A percentile compares a stretch with the other conserved stretches of the same genome.
Evolutionary conservation across 805 yeast genomes (phyloP).

Genomic region (Komagataella kurtzmanii): DNA sequence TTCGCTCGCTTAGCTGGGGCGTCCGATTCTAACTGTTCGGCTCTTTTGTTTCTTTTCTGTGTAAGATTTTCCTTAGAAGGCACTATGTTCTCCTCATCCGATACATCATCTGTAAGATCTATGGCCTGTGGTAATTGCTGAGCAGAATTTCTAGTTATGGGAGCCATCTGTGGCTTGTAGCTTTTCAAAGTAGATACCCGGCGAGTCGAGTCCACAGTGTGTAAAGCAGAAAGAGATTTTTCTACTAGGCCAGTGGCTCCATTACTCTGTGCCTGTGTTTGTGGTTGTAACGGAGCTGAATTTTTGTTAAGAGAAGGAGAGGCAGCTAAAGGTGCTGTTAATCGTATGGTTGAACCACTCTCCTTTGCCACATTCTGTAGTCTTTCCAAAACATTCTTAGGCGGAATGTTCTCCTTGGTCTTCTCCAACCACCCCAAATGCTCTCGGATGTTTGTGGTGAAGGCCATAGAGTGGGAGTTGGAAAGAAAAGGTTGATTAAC

Average conservation of each 20-base stretch:
- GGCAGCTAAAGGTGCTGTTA: neutral
- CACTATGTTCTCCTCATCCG: neutral
- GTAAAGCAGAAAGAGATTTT: neutral
- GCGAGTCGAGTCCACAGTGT: neutral
- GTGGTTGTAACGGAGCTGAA: neutral
- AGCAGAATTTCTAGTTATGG: neutral
- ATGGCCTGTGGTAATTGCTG: neutral
- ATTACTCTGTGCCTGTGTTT: neutral
- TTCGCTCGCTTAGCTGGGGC: neutral
- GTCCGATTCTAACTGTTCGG: neutral
- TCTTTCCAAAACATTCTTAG: neutral
- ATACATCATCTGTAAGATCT: neutral
- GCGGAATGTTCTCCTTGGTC: neutral
- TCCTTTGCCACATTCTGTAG: neutral
- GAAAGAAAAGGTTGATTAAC: neutral
- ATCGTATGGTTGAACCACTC: neutral
- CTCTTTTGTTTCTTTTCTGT: neutral
- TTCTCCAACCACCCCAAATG: neutral
- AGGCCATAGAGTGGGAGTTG: neutral
- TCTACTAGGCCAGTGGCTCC: neutral
- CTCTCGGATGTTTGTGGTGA: neutral
- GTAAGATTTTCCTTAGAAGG: neutral
- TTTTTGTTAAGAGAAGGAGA: neutral
- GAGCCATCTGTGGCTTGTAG: neutral
- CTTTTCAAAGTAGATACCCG: neutral